Base-by-base conservation (phyloP, 768 basidiomycete species). In the Tubosaeta sp. region DNA sequence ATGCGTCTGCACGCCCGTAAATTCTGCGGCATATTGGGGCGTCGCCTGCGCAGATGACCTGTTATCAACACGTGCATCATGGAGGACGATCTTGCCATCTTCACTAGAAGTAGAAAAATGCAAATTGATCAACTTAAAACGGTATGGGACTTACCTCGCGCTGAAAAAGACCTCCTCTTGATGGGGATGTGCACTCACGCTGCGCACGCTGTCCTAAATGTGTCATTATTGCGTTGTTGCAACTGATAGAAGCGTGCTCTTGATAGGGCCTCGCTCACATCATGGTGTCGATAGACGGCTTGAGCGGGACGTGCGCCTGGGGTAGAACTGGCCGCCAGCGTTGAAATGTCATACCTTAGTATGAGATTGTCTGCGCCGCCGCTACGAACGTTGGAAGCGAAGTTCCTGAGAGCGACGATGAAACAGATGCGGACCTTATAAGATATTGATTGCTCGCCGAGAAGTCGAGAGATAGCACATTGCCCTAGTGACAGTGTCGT, bases 391-490 rank as follows among this genome's bases (percentile, higher is more conserved):
- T 52, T 47, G 16, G 46, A 34, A 48, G 43, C 48, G 5, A 6
- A 49, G 49, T 51, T 51, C 22, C 37, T 54, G 52, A 37, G 46
- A 38, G 49, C 47, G 32, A 57, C 62, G 51, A 57, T 17, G 46
- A 50, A 29, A 57, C 59, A 44, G 22, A 42, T 29, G 72, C 86
- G 64, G 54, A 88, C 88, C 82, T 82, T 63, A 79, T 80, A 38
- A 90, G 63, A 61, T 76, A 83, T 47, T 75, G 76, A 59, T 85
- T 86, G 19, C 75, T 74, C 0, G 83, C 76, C 6, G 88, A 88
- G 70, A 91, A 89, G 43, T 79, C 79, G 29, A 91, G 71, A 16
- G 80, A 76, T 65, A 91, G 82, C 33, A 90, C 78, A 58, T 88
- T 89, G 38, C 75, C 76, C 88, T 91, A 22, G 22, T 22, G 56